A percentile compares a stretch with the other conserved stretches of the same genome.
These are phyloP conservation scores for Pestalotiopsis sp. DNA, from an alignment of 2,329 filamentous ascomycete genomes.

Conservation along the genomic window DNA sequence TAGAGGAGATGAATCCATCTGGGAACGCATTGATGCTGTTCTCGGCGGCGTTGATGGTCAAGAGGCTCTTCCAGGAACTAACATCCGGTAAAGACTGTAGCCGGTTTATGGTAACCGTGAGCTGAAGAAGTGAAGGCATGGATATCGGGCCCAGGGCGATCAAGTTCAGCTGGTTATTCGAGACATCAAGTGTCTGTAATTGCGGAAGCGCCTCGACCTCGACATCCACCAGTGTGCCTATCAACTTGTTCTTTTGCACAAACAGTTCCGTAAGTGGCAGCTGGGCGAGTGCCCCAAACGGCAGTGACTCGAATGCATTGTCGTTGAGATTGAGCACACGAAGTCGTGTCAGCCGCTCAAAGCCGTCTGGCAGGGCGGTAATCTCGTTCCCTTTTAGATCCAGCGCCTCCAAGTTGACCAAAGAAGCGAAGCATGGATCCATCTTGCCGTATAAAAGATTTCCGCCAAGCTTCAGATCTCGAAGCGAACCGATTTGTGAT, in stretches of 20 bases:
- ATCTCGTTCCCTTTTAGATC: slow-evolving; percentile 84
- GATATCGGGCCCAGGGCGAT: slow-evolving; percentile 53
- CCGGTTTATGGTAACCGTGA: slow-evolving; percentile 82
- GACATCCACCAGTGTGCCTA: slow-evolving; percentile 70
- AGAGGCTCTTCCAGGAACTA: slow-evolving; percentile 71
- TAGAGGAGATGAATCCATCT: slow-evolving; percentile 69
- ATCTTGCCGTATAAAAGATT: slow-evolving; percentile 75
- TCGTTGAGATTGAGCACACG: slow-evolving; percentile 78
- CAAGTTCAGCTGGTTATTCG: slow-evolving; percentile 71
- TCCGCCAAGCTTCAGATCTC: slow-evolving; percentile 80
- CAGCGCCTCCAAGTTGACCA: slow-evolving; percentile 75
- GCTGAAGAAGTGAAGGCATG: slow-evolving; percentile 71
- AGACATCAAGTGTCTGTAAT: slow-evolving; percentile 77
- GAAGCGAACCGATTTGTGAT: slow-evolving; percentile 70
- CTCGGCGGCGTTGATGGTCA: slow-evolving; percentile 77
- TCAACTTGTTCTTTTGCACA: slow-evolving; percentile 77
- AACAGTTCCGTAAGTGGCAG: slow-evolving; percentile 75
- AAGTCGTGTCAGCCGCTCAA: slow-evolving; percentile 70
- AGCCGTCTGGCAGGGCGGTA: slow-evolving; percentile 65
- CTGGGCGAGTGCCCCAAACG: slow-evolving; percentile 68
- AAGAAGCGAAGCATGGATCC: slow-evolving; percentile 60
- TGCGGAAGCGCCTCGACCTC: slow-evolving; percentile 59
- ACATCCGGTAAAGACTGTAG: slow-evolving; percentile 74
- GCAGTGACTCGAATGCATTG: slow-evolving; percentile 74
- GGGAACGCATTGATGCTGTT: slow-evolving; percentile 81